Evolutionary conservation across 495 filamentous ascomycete species (phyloP), one percentile per base, ranked within the genome.

Genomic region (Trichoderma erinaceum): DNA sequence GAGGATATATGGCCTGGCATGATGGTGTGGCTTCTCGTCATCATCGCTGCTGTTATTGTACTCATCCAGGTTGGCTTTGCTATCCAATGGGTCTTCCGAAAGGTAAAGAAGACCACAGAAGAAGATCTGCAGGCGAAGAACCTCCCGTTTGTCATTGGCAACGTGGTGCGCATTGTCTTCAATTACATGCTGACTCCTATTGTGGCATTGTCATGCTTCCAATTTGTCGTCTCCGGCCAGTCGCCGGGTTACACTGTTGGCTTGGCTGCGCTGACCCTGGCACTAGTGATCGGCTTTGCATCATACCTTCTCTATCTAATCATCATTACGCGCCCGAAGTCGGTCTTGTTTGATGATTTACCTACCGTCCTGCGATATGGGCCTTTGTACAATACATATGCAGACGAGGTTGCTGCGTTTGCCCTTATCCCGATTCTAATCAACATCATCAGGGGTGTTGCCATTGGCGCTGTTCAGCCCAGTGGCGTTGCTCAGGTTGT

Each of bases 351-450:
- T 74, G 95, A 99, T 75, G 92, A 97, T 76, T 84, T 98, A 63
- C 86, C 91, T 11, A 97, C 92, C 0, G 89, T 97, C 12, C 83
- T 99, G 15, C 82, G 92, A 1, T 98, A 97, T 73, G 95, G 95
- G 5, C 92, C 95, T 4, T 83, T 99, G n/a, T 99, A 98, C 80
- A 99, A 99, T 77, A 99, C 96, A 2, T 97, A 94, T 74, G 93
- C 94, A 41, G 93, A 96, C 78, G 90, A 93, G 32, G 89, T 92
- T 1, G 81, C 85, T 18, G 87, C 91, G 8, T 99, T 95, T 72
- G 92, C 93, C 12, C 79, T 96, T 23, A 86, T 97, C 27, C 93
- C 94, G 0, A 87, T 97, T 21, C 80, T 96, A 41, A 76, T 97
- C 67, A 95, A 88, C 15, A 86, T 95, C 71, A 75, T 94, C 46